Base-by-base conservation (phyloP, 2,329 filamentous ascomycete genomes). In the Shiraia sp. region DNA sequence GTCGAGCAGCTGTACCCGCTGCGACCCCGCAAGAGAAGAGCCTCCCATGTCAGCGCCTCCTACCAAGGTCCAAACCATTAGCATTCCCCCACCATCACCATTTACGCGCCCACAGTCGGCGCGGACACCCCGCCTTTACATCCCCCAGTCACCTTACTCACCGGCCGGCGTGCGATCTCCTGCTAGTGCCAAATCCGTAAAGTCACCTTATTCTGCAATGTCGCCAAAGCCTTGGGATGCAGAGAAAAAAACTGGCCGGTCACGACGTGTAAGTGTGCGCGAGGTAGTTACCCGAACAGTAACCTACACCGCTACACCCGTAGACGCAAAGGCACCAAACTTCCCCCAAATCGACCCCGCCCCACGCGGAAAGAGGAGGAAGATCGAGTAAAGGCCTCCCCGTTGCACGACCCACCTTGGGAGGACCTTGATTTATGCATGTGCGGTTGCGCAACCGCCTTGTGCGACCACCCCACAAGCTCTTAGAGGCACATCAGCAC, bases 231-330 rank as follows among this genome's bases (percentile, higher is more conserved):
- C 93, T 65, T 91, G 87, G 88, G 85, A 87, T 45, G 72, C 83
- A 5, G 85, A 86, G 6, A 78, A 85, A 57, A 88, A 86, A 70
- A 78, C 79, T 32, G 78, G 71, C 57, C 73, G 81, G 36, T 60
- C 66, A 38, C 84, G 82, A 57, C 78, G 81, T 45, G 79, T 85
- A 39, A 83, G 79, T 63, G 90, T 96, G 44, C 79, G 89, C 40
- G 90, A 96, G 69, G 90, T 96, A 4, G 88, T 96, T 38, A 96
- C 91, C n/a, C 81, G 90, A 56, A 96, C 90, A 12, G 88, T 96
- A 45, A 96, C 89, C 28, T 96, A 95, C 71, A 95, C 88, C 59
- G 72, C 76, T 38, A 65, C 79, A 64, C 70, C 73, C 26, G 52
- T 69, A 39, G 65, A 71, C 33, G 64, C 58, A 37, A 61, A 63